Conservation (phyloP, 129 eudicot species). For the Chrysanthemum lavandulifolium region DNA sequence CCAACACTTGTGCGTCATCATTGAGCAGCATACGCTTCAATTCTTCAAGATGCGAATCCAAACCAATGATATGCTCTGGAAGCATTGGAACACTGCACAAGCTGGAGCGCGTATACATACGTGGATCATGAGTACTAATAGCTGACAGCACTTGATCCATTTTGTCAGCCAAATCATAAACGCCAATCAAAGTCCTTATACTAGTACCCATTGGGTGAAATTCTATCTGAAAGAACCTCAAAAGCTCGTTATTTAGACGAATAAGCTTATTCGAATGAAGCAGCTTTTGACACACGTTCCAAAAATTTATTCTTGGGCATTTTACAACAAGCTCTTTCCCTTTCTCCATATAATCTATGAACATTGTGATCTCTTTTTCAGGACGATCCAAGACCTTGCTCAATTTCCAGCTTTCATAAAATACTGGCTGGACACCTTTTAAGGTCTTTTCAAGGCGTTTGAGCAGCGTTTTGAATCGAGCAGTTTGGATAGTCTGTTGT, state of each 20-base stretch:
- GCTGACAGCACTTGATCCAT: slow-evolving; percentile 10
- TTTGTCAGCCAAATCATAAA: slow-evolving; percentile 8
- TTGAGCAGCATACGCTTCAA: slow-evolving; percentile 20
- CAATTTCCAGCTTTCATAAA: slow-evolving; percentile 7
- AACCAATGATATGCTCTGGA: slow-evolving; percentile 8
- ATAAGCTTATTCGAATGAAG: slow-evolving; percentile 17
- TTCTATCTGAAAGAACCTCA: slow-evolving; percentile 24
- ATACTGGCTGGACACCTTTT: slow-evolving; percentile 2
- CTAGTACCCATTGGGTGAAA: background rate
- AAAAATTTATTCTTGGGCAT: slow-evolving; percentile 15
- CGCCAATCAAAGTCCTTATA: slow-evolving; percentile 8
- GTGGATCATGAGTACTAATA: background rate
- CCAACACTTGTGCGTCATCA: slow-evolving; percentile 8
- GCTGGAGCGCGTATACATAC: background rate
- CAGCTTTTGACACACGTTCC: slow-evolving; percentile 1
- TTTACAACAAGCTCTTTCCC: slow-evolving; percentile 27
- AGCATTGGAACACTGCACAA: slow-evolving; percentile 9
- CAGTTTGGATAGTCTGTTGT: background rate
- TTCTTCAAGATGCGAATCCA: slow-evolving; percentile 9
- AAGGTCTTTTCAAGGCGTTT: slow-evolving; percentile 27
- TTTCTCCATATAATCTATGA: slow-evolving; percentile 12
- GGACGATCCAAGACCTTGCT: slow-evolving; percentile 9
- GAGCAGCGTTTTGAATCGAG: slow-evolving; percentile 15
- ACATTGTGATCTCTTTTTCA: background rate
- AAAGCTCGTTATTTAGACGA: slow-evolving; percentile 17